These are phyloP conservation scores for Inosperma sp. DNA, from an alignment of 768 basidiomycete species.

Conservation along the genomic window DNA sequence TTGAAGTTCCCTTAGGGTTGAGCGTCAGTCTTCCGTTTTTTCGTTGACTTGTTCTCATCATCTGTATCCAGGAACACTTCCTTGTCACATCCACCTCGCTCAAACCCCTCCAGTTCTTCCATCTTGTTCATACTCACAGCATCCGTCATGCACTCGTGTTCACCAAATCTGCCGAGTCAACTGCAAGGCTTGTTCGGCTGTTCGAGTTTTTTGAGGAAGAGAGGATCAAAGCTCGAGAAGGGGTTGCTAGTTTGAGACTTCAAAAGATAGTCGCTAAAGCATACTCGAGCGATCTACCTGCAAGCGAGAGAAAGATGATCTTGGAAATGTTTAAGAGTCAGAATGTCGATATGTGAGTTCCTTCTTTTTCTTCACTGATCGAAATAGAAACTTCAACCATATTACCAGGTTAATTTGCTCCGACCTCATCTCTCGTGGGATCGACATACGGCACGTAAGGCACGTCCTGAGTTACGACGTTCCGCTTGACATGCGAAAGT, in stretches of 20 bases:
- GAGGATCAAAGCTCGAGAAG: not conserved
- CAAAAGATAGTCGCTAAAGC: slow-evolving; percentile 47
- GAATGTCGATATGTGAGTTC: slow-evolving; percentile 74
- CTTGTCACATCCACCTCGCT: slow-evolving; percentile 68
- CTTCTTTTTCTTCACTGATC: not conserved
- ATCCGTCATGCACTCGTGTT: slow-evolving; percentile 81
- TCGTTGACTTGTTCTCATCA: not conserved
- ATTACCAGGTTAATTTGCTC: slow-evolving; percentile 82
- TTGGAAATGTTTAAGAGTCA: slow-evolving; percentile 78
- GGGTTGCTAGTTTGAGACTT: slow-evolving; percentile 7
- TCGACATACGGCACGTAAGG: slow-evolving; percentile 87
- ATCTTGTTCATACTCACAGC: slow-evolving; percentile 63
- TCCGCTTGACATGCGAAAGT: slow-evolving; percentile 97
- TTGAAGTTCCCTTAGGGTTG: slow-evolving; percentile 76
- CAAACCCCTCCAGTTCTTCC: slow-evolving; percentile 87
- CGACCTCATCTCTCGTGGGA: slow-evolving; percentile 92
- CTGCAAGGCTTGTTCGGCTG: slow-evolving; percentile 72
- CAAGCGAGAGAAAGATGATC: slow-evolving; percentile 67
- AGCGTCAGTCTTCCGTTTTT: slow-evolving; percentile 41
- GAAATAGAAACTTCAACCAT: not conserved
- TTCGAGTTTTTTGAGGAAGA: slow-evolving; percentile 61
- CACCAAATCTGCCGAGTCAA: slow-evolving; percentile 95
- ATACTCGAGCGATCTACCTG: slow-evolving; percentile 83
- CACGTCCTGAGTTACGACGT: slow-evolving; percentile 96
- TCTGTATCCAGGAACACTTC: slow-evolving; percentile 72